Evolutionary conservation across 2,329 filamentous ascomycete genomes (phyloP), one percentile per base, ranked within the genome.

Genomic region (Pseudocercospora cruenta): DNA sequence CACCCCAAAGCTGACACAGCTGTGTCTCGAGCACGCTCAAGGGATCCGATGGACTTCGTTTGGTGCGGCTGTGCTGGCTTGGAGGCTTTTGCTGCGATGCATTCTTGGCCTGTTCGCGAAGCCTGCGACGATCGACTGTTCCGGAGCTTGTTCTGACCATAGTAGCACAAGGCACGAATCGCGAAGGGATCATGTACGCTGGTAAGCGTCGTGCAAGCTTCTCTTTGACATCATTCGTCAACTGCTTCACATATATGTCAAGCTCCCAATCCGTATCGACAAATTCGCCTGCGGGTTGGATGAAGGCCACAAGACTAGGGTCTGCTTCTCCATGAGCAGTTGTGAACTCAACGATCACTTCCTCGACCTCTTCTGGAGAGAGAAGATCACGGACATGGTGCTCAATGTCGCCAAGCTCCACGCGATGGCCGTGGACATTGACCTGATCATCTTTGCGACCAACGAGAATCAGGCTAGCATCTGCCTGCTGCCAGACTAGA

Each of bases 351-450:
- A 54, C 60, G 10, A 54, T 28, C 4, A 51, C 60, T 62, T 62
- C 60, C 6, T 26, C 4, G 12, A 54, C 47, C 26, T 51, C 60
- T n/a, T 53, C 47, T 26, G 24, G 14, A 16, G 24, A 19, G 21
- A 60, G 51, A 26, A 55, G 51, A 3, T 55, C 51, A 16, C 51
- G 49, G 4, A 93, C 78, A 22, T 84, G 81, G 14, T 84, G 84
- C 64, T 88, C 90, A 57, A 95, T 89, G 72, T 94, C 92, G 0
- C 86, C 85, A 10, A 92, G 84, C 73, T 95, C 91, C 36, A 96
- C 88, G 49, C 90, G 82, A 69, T 93, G 90, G 0, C 92, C 92
- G 33, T 91, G 86, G 9, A 95, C 82, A 74, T 94, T 95, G 60
- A 94, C 82, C 76, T 94, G 91, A 65, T 89, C 89, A 71, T 94